Percentiles rank a stretch among this genome's conserved stretches.
Conservation (phyloP, 164 flowering plant species). For the Magnolia kwangsiensis region DNA sequence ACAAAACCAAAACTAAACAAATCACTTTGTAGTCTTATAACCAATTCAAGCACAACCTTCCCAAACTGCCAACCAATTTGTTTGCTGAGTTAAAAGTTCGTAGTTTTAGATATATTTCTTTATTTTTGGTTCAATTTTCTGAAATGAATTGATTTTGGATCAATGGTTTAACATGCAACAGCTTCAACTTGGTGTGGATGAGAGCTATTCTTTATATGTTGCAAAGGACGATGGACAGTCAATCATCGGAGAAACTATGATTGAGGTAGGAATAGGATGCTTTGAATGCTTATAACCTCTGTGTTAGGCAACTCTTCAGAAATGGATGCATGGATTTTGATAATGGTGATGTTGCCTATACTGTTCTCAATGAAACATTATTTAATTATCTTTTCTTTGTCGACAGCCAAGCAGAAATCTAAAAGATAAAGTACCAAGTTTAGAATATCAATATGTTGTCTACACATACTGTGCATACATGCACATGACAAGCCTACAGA, state of each 20-base stretch:
- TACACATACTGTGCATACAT: too few species aligned
- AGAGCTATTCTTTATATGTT: slow-evolving; percentile 33
- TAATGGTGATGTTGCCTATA: too few species aligned
- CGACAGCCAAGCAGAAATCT: too few species aligned
- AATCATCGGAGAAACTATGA: slow-evolving; percentile 24
- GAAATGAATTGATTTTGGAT: background rate
- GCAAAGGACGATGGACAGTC: slow-evolving; percentile 22
- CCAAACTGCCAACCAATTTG: background rate
- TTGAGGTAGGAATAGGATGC: slow-evolving; percentile 25
- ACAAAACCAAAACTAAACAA: too few species aligned
- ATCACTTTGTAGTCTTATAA: too few species aligned
- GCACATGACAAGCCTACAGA: too few species aligned
- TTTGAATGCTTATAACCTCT: background rate
- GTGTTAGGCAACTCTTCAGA: background rate
- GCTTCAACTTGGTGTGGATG: slow-evolving; percentile 35
- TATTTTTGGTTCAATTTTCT: too few species aligned
- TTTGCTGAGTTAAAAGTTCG: background rate
- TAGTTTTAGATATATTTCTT: background rate
- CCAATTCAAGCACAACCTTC: background rate
- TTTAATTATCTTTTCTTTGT: too few species aligned
- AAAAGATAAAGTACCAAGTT: too few species aligned
- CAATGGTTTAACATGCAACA: slow-evolving; percentile 2
- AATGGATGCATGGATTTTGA: background rate
- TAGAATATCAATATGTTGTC: too few species aligned
- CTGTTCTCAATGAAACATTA: too few species aligned